Evolutionary conservation across 768 basidiomycete species (phyloP), one percentile per base, ranked within the genome.

Genomic region (Mycena vulgaris): DNA sequence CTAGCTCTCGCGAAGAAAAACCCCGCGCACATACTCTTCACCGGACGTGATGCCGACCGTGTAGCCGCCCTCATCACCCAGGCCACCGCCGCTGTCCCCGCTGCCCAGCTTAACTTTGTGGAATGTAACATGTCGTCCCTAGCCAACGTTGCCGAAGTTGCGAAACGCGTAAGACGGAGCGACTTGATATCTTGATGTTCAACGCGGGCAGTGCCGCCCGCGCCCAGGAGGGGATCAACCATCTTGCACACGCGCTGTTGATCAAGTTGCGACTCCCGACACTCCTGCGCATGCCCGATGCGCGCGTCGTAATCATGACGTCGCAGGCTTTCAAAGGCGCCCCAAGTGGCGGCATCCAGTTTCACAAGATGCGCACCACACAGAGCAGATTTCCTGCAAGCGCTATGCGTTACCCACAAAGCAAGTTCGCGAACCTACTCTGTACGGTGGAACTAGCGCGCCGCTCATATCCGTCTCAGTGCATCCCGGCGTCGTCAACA

Each of bases 221-320:
- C 25, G 33, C 45, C 65, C 30, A 64, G 21, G 60, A 57, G 48
- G 70, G 66, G 9, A 37, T 68, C 28, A 68, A 78, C 58, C 66
- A 64, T 27, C 1, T 69, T 81, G 86, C 86, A 3, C 88, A 84
- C 73, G 83, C 78, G 65, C 79, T 82, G 69, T 80, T 88, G 67
- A 85, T 85, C 7, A 79, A 80, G 45, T 76, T 84, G 21, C 80
- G 89, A 35, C 79, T 88, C 35, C 86, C 87, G 11, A 83, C 82
- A 1, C 80, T 68, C 21, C 28, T 62, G 21, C 56, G 30, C 21
- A 63, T 71, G 21, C 68, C 82, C 0, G 83, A 84, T 45, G 76
- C 82, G 0, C 86, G 87, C 31, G 71, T 88, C 42, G 78, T 64
- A 28, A 39, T 52, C 19, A 13, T 67, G 8, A 28, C 70, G 3